phyloP scores from a whole-genome alignment of 495 filamentous ascomycete species.

The Xylaria intraflava region DNA sequence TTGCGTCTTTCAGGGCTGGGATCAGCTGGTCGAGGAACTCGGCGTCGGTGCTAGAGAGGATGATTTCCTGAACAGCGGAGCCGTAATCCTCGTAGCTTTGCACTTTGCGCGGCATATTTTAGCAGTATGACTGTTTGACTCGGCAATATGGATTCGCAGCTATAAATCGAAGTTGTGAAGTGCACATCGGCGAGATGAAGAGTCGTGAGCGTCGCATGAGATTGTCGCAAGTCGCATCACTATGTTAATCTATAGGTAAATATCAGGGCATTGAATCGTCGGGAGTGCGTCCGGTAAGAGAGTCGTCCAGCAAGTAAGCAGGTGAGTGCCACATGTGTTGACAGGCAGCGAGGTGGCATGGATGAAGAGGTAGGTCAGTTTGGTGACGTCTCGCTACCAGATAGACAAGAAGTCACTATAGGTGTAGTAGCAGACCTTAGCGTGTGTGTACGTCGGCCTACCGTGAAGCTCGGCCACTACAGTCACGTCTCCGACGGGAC shows the following conservation, averaged over 20 bases:
- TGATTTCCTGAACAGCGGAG: conserved; percentile 63
- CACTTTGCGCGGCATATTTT: conserved; percentile 41
- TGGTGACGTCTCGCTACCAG: background rate
- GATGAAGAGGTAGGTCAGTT: background rate
- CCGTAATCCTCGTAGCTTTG: conserved; percentile 50
- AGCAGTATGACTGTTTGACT: background rate
- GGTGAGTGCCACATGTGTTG: background rate
- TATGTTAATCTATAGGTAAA: background rate
- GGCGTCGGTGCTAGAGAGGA: conserved; percentile 80
- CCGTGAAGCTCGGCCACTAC: no score
- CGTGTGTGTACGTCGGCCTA: no score
- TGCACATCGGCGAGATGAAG: background rate
- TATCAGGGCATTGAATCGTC: background rate
- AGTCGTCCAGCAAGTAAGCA: no score
- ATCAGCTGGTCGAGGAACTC: conserved; percentile 96
- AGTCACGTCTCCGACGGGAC: no score
- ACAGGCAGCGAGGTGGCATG: no score
- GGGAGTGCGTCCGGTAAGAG: no score
- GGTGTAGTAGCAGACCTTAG: no score
- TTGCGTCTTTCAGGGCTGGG: conserved; percentile 84
- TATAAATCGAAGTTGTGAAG: background rate
- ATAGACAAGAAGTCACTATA: no score
- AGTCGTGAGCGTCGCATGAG: background rate
- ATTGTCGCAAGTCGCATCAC: background rate
- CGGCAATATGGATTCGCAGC: background rate